Conservation (phyloP, 768 basidiomycete species). For the Mycena crocata region DNA sequence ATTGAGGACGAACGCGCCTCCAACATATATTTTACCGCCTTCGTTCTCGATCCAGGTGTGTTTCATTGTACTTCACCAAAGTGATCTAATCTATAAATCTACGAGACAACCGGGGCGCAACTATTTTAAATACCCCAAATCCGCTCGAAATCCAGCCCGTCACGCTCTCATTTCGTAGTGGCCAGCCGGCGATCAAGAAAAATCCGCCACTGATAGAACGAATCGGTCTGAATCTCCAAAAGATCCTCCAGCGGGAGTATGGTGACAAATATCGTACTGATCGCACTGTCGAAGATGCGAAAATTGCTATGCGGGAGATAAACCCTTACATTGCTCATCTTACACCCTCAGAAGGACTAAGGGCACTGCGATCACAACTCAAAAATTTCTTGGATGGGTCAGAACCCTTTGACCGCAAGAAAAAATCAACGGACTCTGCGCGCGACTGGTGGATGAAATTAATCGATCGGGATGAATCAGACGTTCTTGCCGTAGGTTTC, state of each 20-base stretch:
- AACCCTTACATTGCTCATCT: constrained; percentile 5
- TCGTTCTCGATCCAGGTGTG: constrained; percentile 14
- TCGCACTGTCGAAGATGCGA: constrained; percentile 6
- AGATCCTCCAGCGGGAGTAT: constrained; percentile 7
- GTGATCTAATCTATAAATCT: neutral
- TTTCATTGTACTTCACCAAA: neutral
- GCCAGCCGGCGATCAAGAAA: neutral
- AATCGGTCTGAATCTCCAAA: neutral
- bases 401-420: constrained; percentile 3
- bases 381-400: neutral
- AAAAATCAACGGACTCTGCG: neutral
- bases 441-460: constrained; percentile 6
- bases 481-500: constrained; percentile 4
- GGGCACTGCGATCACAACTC: neutral
- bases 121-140: constrained; percentile 6
- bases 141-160: constrained; percentile 6
- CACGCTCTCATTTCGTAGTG: neutral
- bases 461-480: neutral
- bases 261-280: neutral
- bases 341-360: neutral
- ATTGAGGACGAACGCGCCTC: constrained; percentile 3
- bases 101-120: constrained; percentile 7
- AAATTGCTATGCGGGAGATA: neutral
- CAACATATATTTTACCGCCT: constrained; percentile 12
- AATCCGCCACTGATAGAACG: neutral